Evolutionary conservation across 805 yeast genomes (phyloP), one percentile per base, ranked within the genome.

Genomic region (Komagataella populi): DNA sequence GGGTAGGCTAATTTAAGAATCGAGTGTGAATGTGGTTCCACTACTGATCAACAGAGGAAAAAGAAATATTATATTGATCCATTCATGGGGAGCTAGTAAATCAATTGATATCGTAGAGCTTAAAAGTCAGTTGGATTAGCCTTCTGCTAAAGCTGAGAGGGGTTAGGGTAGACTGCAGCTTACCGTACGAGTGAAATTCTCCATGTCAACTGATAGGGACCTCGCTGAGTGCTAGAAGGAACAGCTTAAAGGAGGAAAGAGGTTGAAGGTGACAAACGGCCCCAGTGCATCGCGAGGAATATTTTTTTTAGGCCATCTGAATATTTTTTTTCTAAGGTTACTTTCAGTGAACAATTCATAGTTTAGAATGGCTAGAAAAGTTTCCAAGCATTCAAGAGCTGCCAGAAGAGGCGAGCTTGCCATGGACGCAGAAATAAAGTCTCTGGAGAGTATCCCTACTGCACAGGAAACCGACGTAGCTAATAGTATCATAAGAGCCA

Each of bases 351-450:
- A 30, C 39, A 14, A 8, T 10, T 8, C 39, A 4, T 6, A 24
- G 36, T 24, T 10, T 30, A 30, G 50, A 49, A 12, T 47, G 45
- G 44, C 43, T 45, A 8, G 50, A 50, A 17, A 44, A 50, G 45
- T 46, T 23, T 16, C 45, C 23, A 30, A 30, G n/a, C 47, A 48
- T 36, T 17, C 45, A 20, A 48, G 53, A 48, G 49, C 50, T 16
- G 48, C 39, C 22, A 8, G 45, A 47, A 22, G 48, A 23, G 30
- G 52, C 23, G 48, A 50, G 48, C 44, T 45, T 17, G 50, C 23
- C 16, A 18, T 47, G 45, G 47, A 47, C 30, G 52, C 45, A 49
- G 51, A 16, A 30, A 17, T 22, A n/a, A 22, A 45, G 44, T 45
- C 47, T 18, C 23, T 45, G 23, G 30, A 45, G 23, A 45, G 12